Conservation (phyloP, 495 filamentous ascomycete genomes). For the Melanomma pulvis-pyrius region DNA sequence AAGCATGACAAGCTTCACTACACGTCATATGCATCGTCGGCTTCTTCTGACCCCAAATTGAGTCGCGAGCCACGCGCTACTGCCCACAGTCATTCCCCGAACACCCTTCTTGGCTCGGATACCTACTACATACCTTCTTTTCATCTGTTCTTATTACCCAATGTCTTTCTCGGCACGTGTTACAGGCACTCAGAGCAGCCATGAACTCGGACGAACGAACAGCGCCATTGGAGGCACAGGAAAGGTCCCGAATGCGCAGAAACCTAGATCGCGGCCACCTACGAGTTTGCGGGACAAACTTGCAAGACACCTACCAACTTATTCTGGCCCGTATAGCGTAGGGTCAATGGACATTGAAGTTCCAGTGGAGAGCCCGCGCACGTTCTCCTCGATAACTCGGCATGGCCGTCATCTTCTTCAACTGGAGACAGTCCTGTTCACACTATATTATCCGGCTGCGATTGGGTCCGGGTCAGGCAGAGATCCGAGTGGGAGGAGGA, state of each 20-base stretch:
- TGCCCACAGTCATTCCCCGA: not conserved
- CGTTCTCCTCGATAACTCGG: slow-evolving; percentile 47
- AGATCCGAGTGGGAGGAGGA: slow-evolving; percentile 39
- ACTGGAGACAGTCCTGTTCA: slow-evolving; percentile 48
- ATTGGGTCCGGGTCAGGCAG: slow-evolving; percentile 31
- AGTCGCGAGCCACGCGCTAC: not conserved
- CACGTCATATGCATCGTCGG: not conserved
- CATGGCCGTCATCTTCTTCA: slow-evolving; percentile 41
- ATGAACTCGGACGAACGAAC: slow-evolving; percentile 6
- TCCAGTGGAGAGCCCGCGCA: slow-evolving; percentile 41
- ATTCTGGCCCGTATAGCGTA: slow-evolving; percentile 48
- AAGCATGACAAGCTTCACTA: not conserved
- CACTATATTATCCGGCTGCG: slow-evolving; percentile 46
- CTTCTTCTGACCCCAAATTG: not conserved
- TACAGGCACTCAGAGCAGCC: slow-evolving; percentile 12
- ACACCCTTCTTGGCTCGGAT: not conserved
- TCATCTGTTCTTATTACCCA: not conserved
- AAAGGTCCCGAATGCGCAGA: slow-evolving; percentile 32
- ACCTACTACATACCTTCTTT: not conserved
- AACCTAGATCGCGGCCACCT: slow-evolving; percentile 43
- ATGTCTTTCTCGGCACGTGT: not conserved
- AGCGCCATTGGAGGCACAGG: slow-evolving; percentile 17
- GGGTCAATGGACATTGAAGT: slow-evolving; percentile 50
- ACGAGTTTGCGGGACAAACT: slow-evolving; percentile 41
- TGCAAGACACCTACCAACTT: slow-evolving; percentile 39